Evolutionary conservation across 176 grass and related monocot species (phyloP).

Genomic region (Hordeum vulgare): MorexV3_pseudomolecules_assembly NC_058524.1:541351756-541352255

Average conservation of each 20-base stretch:
- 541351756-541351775: not conserved
- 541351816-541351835: not conserved
- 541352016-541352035: constrained; percentile 6
- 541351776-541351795: not conserved
- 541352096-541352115: constrained; percentile 62
- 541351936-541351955: constrained; percentile 22
- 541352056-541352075: constrained; percentile 31
- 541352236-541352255: constrained; percentile 32
- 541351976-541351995: constrained; percentile 29
- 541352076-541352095: constrained; percentile 34
- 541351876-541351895: constrained; percentile 46
- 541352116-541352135: constrained; percentile 37
- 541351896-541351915: constrained; percentile 4
- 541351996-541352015: not conserved
- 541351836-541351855: not conserved
- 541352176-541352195: not conserved
- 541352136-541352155: not conserved
- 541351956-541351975: constrained; percentile 32
- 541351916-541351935: constrained; percentile 33
- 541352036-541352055: constrained; percentile 27
- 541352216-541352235: constrained; percentile 25
- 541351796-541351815: not conserved
- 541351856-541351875: constrained; percentile 13
- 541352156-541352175: not conserved
- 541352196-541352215: constrained; percentile 19